phyloP scores from a whole-genome alignment of 2,329 filamentous ascomycete species.

The Microcera coccophila region DNA sequence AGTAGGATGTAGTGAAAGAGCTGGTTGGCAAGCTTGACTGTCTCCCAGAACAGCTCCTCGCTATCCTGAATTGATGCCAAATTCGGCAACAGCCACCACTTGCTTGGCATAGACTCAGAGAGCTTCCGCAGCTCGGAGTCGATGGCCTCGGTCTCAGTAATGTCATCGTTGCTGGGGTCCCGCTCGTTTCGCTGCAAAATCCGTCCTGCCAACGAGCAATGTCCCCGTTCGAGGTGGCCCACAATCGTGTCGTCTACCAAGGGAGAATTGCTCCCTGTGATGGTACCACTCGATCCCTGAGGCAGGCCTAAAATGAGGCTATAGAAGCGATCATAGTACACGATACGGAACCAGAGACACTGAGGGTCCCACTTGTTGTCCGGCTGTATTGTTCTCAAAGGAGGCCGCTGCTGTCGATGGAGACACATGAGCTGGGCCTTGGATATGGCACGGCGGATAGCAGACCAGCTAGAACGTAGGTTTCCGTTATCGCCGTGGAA shows the following conservation, averaged over 20 bases:
- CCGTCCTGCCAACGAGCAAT: constrained; percentile 29
- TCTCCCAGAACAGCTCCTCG: constrained; percentile 28
- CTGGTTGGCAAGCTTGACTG: constrained; percentile 32
- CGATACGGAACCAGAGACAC: constrained; percentile 37
- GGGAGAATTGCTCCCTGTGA: constrained; percentile 15
- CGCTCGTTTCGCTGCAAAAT: constrained; percentile 38
- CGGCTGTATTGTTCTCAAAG: constrained; percentile 1
- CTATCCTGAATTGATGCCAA: constrained; percentile 16
- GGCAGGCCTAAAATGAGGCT: constrained; percentile 40
- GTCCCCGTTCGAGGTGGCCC: constrained; percentile 30
- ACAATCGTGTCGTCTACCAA: constrained; percentile 23
- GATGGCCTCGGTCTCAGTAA: constrained; percentile 28
- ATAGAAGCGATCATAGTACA: constrained; percentile 36
- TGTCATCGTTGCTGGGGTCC: constrained; percentile 17
- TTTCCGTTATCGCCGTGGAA: constrained; percentile 50
- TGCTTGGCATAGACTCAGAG: constrained; percentile 28
- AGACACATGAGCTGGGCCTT: constrained; percentile 41
- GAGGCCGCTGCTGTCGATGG: constrained; percentile 8
- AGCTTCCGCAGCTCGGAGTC: constrained; percentile 32
- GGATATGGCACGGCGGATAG: constrained; percentile 44
- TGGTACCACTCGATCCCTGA: constrained; percentile 22
- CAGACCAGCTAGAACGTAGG: constrained; percentile 49
- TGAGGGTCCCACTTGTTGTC: constrained; percentile 2
- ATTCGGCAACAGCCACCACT: constrained; percentile 35
- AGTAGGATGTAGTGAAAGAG: constrained; percentile 38